Evolutionary conservation across 2,329 filamentous ascomycete species (phyloP), one percentile per base, ranked within the genome.

Genomic region (Cladosporium sp.): DNA sequence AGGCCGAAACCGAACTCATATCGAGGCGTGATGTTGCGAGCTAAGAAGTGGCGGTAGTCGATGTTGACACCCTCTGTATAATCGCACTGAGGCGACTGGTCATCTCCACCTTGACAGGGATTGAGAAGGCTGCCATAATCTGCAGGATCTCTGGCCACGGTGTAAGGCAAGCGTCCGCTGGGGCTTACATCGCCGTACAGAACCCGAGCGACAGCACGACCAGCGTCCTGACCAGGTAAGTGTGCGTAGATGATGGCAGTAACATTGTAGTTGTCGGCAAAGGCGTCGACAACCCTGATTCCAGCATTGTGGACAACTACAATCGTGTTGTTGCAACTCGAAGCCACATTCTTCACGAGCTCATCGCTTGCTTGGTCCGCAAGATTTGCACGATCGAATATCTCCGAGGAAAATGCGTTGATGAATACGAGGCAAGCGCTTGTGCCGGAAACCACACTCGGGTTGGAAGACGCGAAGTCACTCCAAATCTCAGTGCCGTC

Each of bases 221-320:
- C 86, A 1, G 81, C 82, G 58, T 86, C 83, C 65, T 88, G 84
- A 0, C 86, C 86, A 0, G 85, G 86, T 0, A 88, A 74, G 65
- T 88, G 85, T 4, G 83, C 85, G 63, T 84, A 84, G 0, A 89
- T 76, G 15, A 89, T 74, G 1, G 80, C 84, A 0, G 84, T 88
- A 36, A 89, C 80, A 61, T 88, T 88, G 7, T 78, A 74, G 59
- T 89, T 80, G 51, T 88, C 81, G 60, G 84, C 76, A 75, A 84
- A 89, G 1, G 75, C 73, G 60, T 88, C 85, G 0, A 88, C 80
- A 0, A 86, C 70, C 1, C 85, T 78, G 9, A 81, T 75, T 0
- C 86, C 86, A 1, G 84, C 84, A 42, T 86, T 88, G 70, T 88
- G 85, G 5, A 88, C 76, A 0, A 87, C 75, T 0, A 88, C 86